Evolutionary conservation across 495 filamentous ascomycete species (phyloP).

Genomic region (Lichenothelia convexa): DNA sequence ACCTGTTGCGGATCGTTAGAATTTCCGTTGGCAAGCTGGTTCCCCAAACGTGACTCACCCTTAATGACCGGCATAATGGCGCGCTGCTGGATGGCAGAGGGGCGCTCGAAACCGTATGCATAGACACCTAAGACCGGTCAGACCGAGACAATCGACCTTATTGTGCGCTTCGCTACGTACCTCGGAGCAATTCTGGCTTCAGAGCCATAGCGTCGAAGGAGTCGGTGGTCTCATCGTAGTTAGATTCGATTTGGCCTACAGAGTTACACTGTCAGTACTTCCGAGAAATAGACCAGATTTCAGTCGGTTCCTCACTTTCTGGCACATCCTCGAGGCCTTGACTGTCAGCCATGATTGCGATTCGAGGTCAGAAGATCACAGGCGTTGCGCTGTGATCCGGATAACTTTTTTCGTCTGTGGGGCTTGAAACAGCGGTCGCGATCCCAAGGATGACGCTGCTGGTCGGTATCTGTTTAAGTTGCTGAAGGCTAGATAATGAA

Average conservation of each 20-base stretch:
- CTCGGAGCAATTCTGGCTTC: conserved; percentile 90
- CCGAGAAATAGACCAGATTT: background rate
- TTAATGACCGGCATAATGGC: conserved; percentile 99
- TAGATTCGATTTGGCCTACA: conserved; percentile 94
- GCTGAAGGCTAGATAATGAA: conserved; percentile 19
- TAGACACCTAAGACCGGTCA: too few species aligned
- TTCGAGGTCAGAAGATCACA: conserved; percentile 46
- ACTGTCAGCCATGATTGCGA: conserved; percentile 84
- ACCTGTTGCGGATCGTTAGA: conserved; percentile 31
- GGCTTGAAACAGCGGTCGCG: conserved; percentile 16
- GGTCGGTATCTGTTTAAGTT: conserved; percentile 5
- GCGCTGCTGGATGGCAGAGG: conserved; percentile 97
- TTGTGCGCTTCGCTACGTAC: too few species aligned
- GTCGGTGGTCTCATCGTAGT: conserved; percentile 99
- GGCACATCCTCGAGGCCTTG: conserved; percentile 95
- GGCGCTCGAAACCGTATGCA: conserved; percentile 98
- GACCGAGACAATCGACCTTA: too few species aligned
- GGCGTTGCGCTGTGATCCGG: conserved; percentile 46
- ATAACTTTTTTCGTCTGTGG: conserved; percentile 15
- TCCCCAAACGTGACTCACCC: conserved; percentile 40
- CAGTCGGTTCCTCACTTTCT: conserved; percentile 39
- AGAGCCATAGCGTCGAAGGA: conserved; percentile 97
- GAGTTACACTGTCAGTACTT: background rate
- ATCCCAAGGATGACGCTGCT: conserved; percentile 19
- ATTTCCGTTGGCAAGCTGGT: background rate